Evolutionary conservation across 2,329 filamentous ascomycete species (phyloP).

Genomic region (Metarhizium guizhouense): DNA sequence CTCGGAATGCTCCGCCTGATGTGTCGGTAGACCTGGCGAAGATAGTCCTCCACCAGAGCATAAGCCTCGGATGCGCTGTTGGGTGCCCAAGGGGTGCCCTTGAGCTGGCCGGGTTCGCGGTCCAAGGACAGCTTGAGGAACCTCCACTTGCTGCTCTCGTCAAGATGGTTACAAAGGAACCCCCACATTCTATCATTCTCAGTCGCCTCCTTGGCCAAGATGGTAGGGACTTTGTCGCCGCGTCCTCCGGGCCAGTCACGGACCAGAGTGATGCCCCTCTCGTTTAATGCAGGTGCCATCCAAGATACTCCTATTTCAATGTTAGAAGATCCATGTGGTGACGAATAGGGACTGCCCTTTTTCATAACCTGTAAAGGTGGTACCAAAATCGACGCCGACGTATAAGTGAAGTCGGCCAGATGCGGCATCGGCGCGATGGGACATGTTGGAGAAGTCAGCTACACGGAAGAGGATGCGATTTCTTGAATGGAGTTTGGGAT

Average conservation of each 20-base stretch:
- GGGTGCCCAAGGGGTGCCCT: neutral
- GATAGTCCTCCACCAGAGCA: neutral
- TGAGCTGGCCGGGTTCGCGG: neutral
- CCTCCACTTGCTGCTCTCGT: neutral
- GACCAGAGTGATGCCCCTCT: neutral
- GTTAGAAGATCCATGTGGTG: neutral
- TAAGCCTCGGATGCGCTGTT: neutral
- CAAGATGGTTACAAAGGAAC: neutral
- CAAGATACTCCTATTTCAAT: neutral
- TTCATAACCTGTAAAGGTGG: neutral
- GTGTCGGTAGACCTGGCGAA: neutral
- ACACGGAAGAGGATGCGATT: too few species aligned
- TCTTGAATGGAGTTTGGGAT: too few species aligned
- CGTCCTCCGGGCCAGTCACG: neutral
- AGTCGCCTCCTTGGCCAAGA: neutral
- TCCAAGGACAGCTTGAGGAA: neutral
- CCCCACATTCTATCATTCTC: neutral
- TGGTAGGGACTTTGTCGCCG: neutral
- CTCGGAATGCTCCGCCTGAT: too few species aligned
- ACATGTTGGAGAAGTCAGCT: neutral
- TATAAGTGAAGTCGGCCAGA: neutral
- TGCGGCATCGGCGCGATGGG: neutral
- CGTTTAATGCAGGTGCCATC: neutral
- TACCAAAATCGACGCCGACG: neutral
- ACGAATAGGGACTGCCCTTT: neutral